Evolutionary conservation across 805 yeast genomes (phyloP).

Genomic region (Cyberlindnera lachancei): DNA sequence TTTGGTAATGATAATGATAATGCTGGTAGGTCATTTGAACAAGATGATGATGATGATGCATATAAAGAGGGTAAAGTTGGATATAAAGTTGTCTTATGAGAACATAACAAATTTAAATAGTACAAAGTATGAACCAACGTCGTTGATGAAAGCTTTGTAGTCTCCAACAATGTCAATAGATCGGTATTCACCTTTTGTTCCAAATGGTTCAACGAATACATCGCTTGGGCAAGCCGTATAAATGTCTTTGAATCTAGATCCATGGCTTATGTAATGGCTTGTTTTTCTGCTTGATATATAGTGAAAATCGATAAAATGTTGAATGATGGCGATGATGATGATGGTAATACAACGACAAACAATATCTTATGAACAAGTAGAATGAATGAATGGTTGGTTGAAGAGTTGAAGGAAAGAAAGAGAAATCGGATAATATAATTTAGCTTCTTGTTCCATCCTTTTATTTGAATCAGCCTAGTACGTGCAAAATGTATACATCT

Average conservation of each 20-base stretch:
- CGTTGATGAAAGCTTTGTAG: constrained; percentile 14
- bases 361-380: too few species aligned
- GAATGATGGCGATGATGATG: not conserved
- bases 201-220: constrained; percentile 3
- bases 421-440: too few species aligned
- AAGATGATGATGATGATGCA: not conserved
- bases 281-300: not conserved
- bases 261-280: not conserved
- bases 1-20: too few species aligned
- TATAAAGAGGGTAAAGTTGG: not conserved
- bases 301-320: not conserved
- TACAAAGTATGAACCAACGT: constrained; percentile 15
- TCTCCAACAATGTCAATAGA: constrained; percentile 8
- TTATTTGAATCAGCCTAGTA: too few species aligned
- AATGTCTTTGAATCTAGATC: constrained; percentile 1
- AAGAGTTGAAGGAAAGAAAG: too few species aligned
- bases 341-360: too few species aligned
- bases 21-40: not conserved
- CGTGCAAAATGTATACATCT: too few species aligned
- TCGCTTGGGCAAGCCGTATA: constrained; percentile 14
- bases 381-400: too few species aligned
- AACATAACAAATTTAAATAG: constrained; percentile 11
- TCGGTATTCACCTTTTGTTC: constrained; percentile 3
- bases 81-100: constrained; percentile 9
- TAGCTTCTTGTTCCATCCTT: too few species aligned